Conservation (phyloP, 257 asterid species). For the Jacaranda mimosifolia region DNA sequence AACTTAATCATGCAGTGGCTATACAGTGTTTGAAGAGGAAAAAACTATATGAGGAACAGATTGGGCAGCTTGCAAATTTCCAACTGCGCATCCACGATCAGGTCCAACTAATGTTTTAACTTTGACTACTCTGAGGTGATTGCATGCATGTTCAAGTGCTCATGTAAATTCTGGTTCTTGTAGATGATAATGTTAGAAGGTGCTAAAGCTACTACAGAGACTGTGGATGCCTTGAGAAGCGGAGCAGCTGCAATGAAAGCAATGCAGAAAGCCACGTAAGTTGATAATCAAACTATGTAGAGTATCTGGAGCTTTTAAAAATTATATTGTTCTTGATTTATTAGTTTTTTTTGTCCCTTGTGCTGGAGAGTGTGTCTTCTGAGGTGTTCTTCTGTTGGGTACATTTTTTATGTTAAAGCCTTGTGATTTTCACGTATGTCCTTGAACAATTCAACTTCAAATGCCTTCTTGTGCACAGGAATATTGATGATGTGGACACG, state of each 20-base stretch:
- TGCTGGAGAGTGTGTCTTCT: background rate
- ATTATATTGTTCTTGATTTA: background rate
- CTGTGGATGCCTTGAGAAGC: slow-evolving; percentile 74
- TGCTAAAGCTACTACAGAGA: slow-evolving; percentile 80
- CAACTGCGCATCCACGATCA: slow-evolving; percentile 93
- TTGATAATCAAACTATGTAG: slow-evolving; percentile 18
- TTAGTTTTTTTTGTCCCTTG: background rate
- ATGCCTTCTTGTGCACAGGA: slow-evolving; percentile 48
- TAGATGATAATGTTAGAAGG: slow-evolving; percentile 84
- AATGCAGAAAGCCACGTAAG: slow-evolving; percentile 78
- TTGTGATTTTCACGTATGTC: background rate
- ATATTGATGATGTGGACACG: slow-evolving; percentile 90
- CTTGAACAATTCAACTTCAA: background rate
- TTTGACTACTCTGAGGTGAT: background rate
- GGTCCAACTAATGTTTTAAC: slow-evolving; percentile 43
- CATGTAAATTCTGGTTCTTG: background rate
- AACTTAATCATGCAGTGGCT: slow-evolving; percentile 68
- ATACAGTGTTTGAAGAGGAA: slow-evolving; percentile 91
- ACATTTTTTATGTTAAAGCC: background rate
- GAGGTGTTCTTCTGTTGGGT: background rate
- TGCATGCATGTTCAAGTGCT: slow-evolving; percentile 22
- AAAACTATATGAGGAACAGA: slow-evolving; percentile 81
- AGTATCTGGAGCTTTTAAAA: background rate
- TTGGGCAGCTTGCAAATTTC: slow-evolving; percentile 76
- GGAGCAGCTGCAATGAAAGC: slow-evolving; percentile 83